phyloP scores from a whole-genome alignment of 371 early-diverging fungal species.

The Circinella umbellata region DNA sequence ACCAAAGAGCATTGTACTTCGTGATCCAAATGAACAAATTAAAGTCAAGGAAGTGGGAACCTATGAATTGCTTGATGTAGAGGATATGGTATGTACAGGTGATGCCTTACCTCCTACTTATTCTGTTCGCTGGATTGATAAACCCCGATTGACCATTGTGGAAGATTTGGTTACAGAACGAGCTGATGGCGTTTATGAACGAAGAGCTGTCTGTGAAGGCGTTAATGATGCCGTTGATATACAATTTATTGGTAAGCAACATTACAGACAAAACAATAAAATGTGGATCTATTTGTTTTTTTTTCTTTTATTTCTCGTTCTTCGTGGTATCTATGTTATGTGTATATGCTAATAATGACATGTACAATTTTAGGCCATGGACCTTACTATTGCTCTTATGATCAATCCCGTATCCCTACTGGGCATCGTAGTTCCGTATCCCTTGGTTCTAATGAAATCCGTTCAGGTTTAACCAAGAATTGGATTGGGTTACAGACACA shows the following conservation, averaged over 20 bases:
- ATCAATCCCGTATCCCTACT: slow-evolving; percentile 16
- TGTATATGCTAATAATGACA: no score
- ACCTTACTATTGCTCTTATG: slow-evolving; percentile 44
- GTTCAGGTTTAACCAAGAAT: slow-evolving; percentile 34
- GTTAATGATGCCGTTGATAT: slow-evolving; percentile 44
- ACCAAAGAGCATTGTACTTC: slow-evolving; percentile 17
- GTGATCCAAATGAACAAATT: slow-evolving; percentile 52
- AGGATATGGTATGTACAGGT: slow-evolving; percentile 53
- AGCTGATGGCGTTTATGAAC: slow-evolving; percentile 32
- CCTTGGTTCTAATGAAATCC: slow-evolving; percentile 37
- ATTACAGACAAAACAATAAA: no score
- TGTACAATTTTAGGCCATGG: slow-evolving; percentile 27
- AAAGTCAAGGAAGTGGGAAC: slow-evolving; percentile 37
- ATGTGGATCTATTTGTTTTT: no score
- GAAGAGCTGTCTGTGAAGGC: slow-evolving; percentile 51
- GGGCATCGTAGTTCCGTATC: slow-evolving; percentile 15
- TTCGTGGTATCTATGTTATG: no score
- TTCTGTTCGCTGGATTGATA: slow-evolving; percentile 40
- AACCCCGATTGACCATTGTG: slow-evolving; percentile 41
- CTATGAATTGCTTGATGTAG: slow-evolving; percentile 48
- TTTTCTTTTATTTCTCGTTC: no score
- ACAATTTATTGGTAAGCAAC: slow-evolving; percentile 33
- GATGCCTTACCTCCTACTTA: slow-evolving; percentile 42
- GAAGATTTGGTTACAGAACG: slow-evolving; percentile 30
- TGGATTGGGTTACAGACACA: slow-evolving; percentile 44